These are phyloP conservation scores for Metschnikowia aberdeeniae DNA, from an alignment of 805 yeast species.

Conservation along the genomic window DNA sequence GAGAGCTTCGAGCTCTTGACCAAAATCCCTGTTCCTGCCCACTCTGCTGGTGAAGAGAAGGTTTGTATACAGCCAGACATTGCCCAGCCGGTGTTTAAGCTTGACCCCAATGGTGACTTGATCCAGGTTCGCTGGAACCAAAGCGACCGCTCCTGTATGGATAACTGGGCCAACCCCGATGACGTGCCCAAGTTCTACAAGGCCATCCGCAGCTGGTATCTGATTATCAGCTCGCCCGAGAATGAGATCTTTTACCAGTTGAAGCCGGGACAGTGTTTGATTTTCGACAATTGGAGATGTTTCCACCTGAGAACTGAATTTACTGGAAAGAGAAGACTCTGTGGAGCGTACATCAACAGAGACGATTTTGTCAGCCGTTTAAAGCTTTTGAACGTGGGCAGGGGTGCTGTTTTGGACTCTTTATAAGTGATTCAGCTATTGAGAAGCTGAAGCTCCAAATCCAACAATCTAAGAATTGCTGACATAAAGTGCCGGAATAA, in stretches of 20 bases:
- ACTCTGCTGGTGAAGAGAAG: slow-evolving; percentile 67
- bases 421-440: slow-evolving; percentile 2
- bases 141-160: slow-evolving; percentile 63
- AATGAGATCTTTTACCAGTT: slow-evolving; percentile 53
- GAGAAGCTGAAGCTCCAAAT: not conserved
- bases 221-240: slow-evolving; percentile 44
- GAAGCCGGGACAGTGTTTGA: slow-evolving; percentile 60
- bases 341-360: slow-evolving; percentile 67
- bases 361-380: slow-evolving; percentile 55
- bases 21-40: slow-evolving; percentile 56
- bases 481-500: no score
- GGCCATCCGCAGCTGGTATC: slow-evolving; percentile 56
- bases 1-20: slow-evolving; percentile 49
- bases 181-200: slow-evolving; percentile 52
- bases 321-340: slow-evolving; percentile 63
- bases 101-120: slow-evolving; percentile 48
- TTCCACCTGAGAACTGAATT: slow-evolving; percentile 65
- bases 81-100: slow-evolving; percentile 56
- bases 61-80: slow-evolving; percentile 56
- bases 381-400: slow-evolving; percentile 45
- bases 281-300: slow-evolving; percentile 72
- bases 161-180: slow-evolving; percentile 42
- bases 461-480: slow-evolving; percentile 7
- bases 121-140: slow-evolving; percentile 69
- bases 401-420: slow-evolving; percentile 41